Percentiles rank a stretch among this genome's conserved stretches.
These are phyloP conservation scores for Phytophthora rubi DNA, from an alignment of 352 stramenopile genomes.

Conservation along the genomic window DNA sequence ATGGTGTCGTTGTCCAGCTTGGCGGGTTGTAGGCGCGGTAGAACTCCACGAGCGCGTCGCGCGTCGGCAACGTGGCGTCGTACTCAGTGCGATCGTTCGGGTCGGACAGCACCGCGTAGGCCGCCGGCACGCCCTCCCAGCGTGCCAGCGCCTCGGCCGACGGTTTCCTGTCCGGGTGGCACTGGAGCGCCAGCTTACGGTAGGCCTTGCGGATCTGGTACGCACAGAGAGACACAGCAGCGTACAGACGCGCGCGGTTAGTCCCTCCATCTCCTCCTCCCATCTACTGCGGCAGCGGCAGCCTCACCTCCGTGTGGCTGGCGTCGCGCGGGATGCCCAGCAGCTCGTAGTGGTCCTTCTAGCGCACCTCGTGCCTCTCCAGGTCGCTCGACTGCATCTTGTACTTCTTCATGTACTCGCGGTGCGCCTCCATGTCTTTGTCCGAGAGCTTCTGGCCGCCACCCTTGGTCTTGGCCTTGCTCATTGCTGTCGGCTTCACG, in stretches of 20 bases:
- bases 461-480: constrained; percentile 27
- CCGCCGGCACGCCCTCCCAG: constrained; percentile 79
- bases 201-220: constrained; percentile 93
- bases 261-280: too few relatives aligned
- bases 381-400: constrained; percentile 81
- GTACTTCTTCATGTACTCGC: constrained; percentile 91
- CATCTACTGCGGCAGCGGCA: too few relatives aligned
- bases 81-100: constrained; percentile 85
- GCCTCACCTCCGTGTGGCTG: constrained; percentile 69
- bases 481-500: constrained; percentile 2
- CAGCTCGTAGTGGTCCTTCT: constrained; percentile 86
- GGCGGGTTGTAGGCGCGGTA: constrained; percentile 84
- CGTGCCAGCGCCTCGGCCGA: constrained; percentile 62
- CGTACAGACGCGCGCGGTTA: constrained; percentile 6
- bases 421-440: constrained; percentile 85
- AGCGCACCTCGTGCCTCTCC: constrained; percentile 57
- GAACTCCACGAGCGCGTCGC: constrained; percentile 82
- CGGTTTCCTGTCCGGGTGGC: constrained; percentile 94
- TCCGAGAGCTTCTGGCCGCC: constrained; percentile 45
- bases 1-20: constrained; percentile 89
- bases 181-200: constrained; percentile 84
- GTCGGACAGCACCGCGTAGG: constrained; percentile 80
- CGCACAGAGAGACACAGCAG: constrained; percentile 8
- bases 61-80: constrained; percentile 75
- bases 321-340: constrained; percentile 62